A percentile compares a stretch with the other conserved stretches of the same genome.
phyloP scores from a whole-genome alignment of 2,329 filamentous ascomycete species.

The Penicillium corylophilum region DNA sequence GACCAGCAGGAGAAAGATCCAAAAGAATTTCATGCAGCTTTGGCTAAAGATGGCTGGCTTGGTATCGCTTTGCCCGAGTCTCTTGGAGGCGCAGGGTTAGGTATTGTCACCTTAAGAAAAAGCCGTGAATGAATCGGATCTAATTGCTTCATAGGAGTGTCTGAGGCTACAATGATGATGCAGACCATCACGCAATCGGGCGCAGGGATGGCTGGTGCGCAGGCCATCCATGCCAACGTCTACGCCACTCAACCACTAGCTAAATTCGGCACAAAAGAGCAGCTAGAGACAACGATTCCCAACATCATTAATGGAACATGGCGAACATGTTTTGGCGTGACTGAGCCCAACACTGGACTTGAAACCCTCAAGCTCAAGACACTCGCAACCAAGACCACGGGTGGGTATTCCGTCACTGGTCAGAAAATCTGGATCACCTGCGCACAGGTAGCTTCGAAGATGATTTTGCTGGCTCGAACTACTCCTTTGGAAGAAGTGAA shows the following conservation, averaged over 20 bases:
- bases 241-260: constrained; percentile 68
- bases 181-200: constrained; percentile 74
- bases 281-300: constrained; percentile 64
- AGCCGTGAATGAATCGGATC: fast-evolving
- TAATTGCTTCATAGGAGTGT: constrained; percentile 52
- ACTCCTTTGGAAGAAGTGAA: constrained; percentile 65
- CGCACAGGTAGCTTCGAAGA: constrained; percentile 76
- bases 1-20: constrained; percentile 72
- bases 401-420: constrained; percentile 66
- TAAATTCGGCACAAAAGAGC: constrained; percentile 66
- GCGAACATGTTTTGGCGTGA: constrained; percentile 78
- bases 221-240: constrained; percentile 58
- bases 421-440: constrained; percentile 91
- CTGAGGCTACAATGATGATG: constrained; percentile 84
- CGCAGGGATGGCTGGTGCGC: constrained; percentile 71
- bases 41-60: constrained; percentile 76
- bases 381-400: constrained; percentile 58
- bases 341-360: constrained; percentile 77
- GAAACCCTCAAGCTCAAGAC: constrained; percentile 73
- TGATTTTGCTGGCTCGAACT: constrained; percentile 79
- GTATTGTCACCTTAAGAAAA: constrained; percentile 13
- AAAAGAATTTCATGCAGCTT: constrained; percentile 69
- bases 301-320: constrained; percentile 70
- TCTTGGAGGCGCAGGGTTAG: constrained; percentile 71
- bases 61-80: constrained; percentile 75